Conservation (phyloP, 768 basidiomycete genomes). For the Leccinum boreale region DNA sequence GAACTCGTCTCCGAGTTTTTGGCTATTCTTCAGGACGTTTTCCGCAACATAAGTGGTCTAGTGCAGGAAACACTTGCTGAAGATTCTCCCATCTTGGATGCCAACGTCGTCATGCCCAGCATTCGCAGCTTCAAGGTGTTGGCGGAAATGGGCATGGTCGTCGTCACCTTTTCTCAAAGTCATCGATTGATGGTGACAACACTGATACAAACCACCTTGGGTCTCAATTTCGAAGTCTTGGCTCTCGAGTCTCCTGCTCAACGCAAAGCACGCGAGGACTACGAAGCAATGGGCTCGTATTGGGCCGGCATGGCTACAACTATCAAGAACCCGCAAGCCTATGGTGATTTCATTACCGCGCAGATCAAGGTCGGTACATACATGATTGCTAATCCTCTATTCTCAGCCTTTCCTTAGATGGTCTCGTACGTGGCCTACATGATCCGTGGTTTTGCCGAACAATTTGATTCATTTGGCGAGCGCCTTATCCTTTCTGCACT, state of each 20-base stretch:
- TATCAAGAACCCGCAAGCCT: slow-evolving; percentile 70
- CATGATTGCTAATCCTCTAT: neutral
- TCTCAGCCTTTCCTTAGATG: slow-evolving; percentile 48
- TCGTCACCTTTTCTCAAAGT: slow-evolving; percentile 86
- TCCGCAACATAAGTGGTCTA: slow-evolving; percentile 68
- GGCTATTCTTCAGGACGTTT: slow-evolving; percentile 72
- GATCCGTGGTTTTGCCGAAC: slow-evolving; percentile 62
- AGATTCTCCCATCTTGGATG: slow-evolving; percentile 52
- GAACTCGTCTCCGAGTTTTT: slow-evolving; percentile 78
- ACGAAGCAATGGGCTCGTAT: slow-evolving; percentile 75
- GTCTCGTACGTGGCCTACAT: slow-evolving; percentile 91
- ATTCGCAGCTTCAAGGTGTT: slow-evolving; percentile 90
- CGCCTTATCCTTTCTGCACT: slow-evolving; percentile 75
- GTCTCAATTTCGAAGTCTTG: slow-evolving; percentile 77
- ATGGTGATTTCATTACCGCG: slow-evolving; percentile 79
- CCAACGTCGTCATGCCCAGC: slow-evolving; percentile 60
- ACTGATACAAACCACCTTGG: slow-evolving; percentile 65
- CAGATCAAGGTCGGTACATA: slow-evolving; percentile 75
- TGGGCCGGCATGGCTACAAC: slow-evolving; percentile 81
- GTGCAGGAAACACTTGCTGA: slow-evolving; percentile 75
- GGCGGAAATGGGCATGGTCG: slow-evolving; percentile 89
- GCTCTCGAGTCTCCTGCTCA: slow-evolving; percentile 81
- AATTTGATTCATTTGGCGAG: slow-evolving; percentile 74
- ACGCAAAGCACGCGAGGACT: slow-evolving; percentile 68
- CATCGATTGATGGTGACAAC: slow-evolving; percentile 64